phyloP scores from a whole-genome alignment of 2,329 filamentous ascomycete species.

The Talaromyces sp. region DNA sequence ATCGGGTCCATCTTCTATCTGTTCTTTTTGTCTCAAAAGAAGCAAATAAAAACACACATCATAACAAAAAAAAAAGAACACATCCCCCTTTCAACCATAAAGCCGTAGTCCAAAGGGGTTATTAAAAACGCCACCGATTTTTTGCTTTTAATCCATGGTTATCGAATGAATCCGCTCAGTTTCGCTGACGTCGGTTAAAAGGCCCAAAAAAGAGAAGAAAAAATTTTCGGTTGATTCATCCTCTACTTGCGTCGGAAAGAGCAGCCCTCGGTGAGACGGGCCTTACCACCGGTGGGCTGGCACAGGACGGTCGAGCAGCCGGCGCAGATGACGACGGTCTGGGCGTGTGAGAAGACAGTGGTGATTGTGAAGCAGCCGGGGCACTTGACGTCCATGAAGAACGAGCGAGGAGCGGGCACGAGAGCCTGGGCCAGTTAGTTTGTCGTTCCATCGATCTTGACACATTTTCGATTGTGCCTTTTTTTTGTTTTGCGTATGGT shows the following conservation, averaged over 20 bases:
- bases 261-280: conserved; percentile 98
- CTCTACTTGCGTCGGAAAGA: conserved; percentile 99
- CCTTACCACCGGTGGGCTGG: conserved; percentile 99
- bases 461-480: not conserved
- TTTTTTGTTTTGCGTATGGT: not conserved
- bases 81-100: not conserved
- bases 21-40: conserved; percentile 23
- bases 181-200: not conserved
- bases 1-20: conserved; percentile 47
- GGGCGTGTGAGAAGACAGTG: conserved; percentile 99
- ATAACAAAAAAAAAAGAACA: not conserved
- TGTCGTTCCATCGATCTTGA: not conserved
- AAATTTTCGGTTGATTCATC: conserved; percentile 2
- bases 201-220: not conserved
- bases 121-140: conserved; percentile 15
- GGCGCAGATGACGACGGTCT: conserved; percentile 99
- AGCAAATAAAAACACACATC: conserved; percentile 17
- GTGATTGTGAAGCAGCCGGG: conserved; percentile 99
- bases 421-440: conserved; percentile 58
- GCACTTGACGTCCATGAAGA: conserved; percentile 99
- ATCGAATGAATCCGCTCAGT: conserved; percentile 1
- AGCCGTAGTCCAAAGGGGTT: not conserved
- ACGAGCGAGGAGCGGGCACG: conserved; percentile 92
- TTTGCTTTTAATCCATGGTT: conserved; percentile 20
- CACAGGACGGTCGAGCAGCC: conserved; percentile 99